Base-by-base conservation (phyloP, 1,139 yeast genomes). In the Nakaseomyces bracarensis region DNA sequence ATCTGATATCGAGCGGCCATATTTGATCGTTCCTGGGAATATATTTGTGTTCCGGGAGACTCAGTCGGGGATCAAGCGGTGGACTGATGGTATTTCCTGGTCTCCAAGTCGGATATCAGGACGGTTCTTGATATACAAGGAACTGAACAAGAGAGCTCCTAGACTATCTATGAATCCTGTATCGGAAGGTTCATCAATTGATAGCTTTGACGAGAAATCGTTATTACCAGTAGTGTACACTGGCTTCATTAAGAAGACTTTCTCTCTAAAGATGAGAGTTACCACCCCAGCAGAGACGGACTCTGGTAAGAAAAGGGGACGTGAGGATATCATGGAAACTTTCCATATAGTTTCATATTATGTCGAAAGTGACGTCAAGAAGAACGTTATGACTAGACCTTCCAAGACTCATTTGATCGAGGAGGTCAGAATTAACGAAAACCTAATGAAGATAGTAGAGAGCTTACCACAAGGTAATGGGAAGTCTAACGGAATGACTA, bases 31-130 rank as follows among this genome's bases (percentile, higher is more conserved):
- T 44, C 79, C 87, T 10, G 96, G 96, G 0, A 77, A 80, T 52
- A 80, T 86, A 0, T 87, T 86, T 63, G 86, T 87, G 3, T 87
- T 86, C 57, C 75, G 83, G 41, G 96, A 87, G 60, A 86, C 82
- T 50, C 70, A 74, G 16, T 79, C 91, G 0, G 91, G 93, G 1
- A 86, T 87, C 48, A 83, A 83, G 60, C 69, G 96, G 43, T 87
- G 96, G 96, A 87, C 96, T 0, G 96, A 87, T 58, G 95, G 96
- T 13, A 76, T 84, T 16, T 72, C 89, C 10, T 87, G 96, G 96
- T 79, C 89, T 1, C 96, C 96, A 0, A 81, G 93, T 2, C 68
- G 96, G 41, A 85, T 87, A 23, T 69, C 85, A 34, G 95, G 95
- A 3, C 70, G 93, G 45, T 87, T 87, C 52, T 67, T 87, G 33